Base-by-base conservation (phyloP, 116 monocot genomes). In the Zostera marina region DNA sequence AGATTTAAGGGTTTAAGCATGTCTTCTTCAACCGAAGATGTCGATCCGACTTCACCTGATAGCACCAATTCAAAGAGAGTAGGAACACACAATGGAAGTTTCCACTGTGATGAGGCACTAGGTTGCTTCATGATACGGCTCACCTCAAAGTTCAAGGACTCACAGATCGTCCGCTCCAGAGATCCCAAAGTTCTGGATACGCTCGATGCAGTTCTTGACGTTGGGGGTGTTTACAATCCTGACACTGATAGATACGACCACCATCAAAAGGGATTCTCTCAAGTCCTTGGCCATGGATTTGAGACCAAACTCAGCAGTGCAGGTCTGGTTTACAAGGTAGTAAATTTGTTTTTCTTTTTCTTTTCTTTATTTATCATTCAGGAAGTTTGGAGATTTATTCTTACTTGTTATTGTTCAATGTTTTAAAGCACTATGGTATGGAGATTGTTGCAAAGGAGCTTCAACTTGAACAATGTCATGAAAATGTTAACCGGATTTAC, bases 81-180 rank as follows among this genome's bases (percentile, higher is more conserved):
- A 15, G 96, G 90, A 46, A 98, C 90, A 52, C 96, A 98, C 82
- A 89, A 85, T 53, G 96, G 96, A 11, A 83, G 75, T 72, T 96
- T 96, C 80, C 96, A 96, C 79, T 96, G 90, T 72, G 90, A 96
- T 53, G 96, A 96, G 68, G 96, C 96, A 59, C 89, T 96, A 24
- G 96, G 85, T 8, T 90, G 96, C 78, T 89, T 85, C 68, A 76
- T 98, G 80, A 89, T 98, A 62, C 90, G 96, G 70, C 86, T 98
- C 60, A 88, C 96, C 42, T 59, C 55, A 65, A 82, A 89, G 70
- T 98, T 98, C 74, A 22, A 77, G 56, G 74, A 66, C 41, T 80
- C 96, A 24, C 78, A 98, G 56, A 64, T 98, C 58, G 74, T 98
- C 22, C 75, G 96, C 9, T 74, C 83, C 26, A 68, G 96, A 48